Base-by-base conservation (phyloP, 2,329 filamentous ascomycete genomes). In the Calonectria honghensis region DNA sequence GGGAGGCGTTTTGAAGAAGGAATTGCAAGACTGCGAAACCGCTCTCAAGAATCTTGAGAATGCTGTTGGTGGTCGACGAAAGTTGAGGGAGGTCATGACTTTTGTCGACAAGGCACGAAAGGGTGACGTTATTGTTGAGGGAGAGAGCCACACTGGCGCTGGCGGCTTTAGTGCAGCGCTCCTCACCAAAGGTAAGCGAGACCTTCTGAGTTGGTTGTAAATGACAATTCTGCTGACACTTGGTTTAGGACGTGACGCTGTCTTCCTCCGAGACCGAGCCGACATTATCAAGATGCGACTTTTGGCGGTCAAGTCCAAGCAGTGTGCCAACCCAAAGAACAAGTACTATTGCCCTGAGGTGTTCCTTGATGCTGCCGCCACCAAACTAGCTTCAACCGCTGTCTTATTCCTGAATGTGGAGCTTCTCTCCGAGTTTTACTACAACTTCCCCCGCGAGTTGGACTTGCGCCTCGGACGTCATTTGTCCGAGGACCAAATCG, bases 361-460 rank as follows among this genome's bases (percentile, higher is more conserved):
- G 20, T 99, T 99, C 88, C 92, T 99, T n/a, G 96, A 99, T 81
- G 96, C 97, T 4, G 97, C 98, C 2, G 96, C 97, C 1, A 95
- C 96, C 79, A 98, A 98, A 86, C 91, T 99, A 64, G 97, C 96
- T 4, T 94, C 95, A 2, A 99, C 97, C 0, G 96, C 97, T 2
- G 97, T 99, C 11, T 91, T 99, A 0, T 99, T 99, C 89, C 91
- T 99, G 37, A 98, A 99, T 82, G 97, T 98, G 14, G 97, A 99
- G 86, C 90, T 99, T 27, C 91, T 99, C 24, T 96, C 95, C 2
- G 98, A 99, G 82, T 99, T 98, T 84, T 98, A 98, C 87, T 98
- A 98, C 86, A 96, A 97, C 83, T 99, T 99, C 85, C 97, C 97
- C 0, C 92, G 97, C 50, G 96, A 98, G 83, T 91, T 99, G 16